phyloP scores from a whole-genome alignment of 169 alveolate genomes.

The Eimeria sp. region DNA sequence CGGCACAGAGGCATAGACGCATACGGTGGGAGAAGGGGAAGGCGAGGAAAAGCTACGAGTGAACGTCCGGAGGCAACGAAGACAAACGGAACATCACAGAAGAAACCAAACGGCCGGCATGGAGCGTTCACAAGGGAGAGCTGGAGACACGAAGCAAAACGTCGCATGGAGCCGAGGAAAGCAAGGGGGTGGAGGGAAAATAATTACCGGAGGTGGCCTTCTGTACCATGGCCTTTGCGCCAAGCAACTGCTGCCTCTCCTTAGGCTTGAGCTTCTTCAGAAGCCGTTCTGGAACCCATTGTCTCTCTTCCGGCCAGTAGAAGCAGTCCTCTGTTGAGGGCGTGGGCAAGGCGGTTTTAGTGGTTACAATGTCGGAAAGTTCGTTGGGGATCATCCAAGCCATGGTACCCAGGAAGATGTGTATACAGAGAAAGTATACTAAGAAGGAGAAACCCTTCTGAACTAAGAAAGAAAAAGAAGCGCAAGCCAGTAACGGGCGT shows the following conservation, averaged over 20 bases:
- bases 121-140: background rate
- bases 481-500: background rate
- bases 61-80: background rate
- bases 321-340: conserved; percentile 71
- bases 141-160: background rate
- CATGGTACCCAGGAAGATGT: conserved; percentile 16
- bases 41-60: background rate
- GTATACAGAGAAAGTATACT: background rate
- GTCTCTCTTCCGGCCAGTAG: conserved; percentile 51
- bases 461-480: background rate
- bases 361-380: conserved; percentile 13
- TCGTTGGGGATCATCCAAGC: conserved; percentile 71
- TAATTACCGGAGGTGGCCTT: conserved; percentile 59
- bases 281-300: conserved; percentile 72
- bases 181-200: background rate
- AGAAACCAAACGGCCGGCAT: background rate
- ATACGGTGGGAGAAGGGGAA: background rate
- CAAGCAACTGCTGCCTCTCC: conserved; percentile 37
- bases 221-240: conserved; percentile 63
- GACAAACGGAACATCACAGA: background rate
- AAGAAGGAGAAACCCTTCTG: background rate
- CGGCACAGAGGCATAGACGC: background rate
- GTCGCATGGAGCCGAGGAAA: background rate
- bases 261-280: conserved; percentile 42
- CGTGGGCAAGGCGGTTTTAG: conserved; percentile 54